Evolutionary conservation across 2,329 filamentous ascomycete species (phyloP).

Genomic region (Thyridium curvatum): DNA sequence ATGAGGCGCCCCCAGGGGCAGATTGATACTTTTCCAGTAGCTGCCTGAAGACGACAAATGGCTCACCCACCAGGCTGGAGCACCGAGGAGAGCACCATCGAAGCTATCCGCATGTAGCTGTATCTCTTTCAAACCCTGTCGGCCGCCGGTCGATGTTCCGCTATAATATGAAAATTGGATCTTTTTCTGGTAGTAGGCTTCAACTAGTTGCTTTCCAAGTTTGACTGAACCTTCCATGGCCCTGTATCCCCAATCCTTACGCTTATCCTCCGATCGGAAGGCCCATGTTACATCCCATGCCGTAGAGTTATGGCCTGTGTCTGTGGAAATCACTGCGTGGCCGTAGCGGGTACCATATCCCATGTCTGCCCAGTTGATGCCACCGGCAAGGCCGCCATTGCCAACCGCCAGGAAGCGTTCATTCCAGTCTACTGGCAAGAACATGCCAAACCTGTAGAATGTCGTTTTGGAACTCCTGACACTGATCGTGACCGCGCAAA

Average conservation of each 20-base stretch:
- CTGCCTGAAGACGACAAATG: constrained; percentile 26
- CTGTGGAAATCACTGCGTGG: constrained; percentile 35
- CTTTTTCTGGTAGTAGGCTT: constrained; percentile 37
- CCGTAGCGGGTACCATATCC: constrained; percentile 23
- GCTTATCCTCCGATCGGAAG: constrained; percentile 24
- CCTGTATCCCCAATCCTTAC: constrained; percentile 32
- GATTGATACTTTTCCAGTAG: constrained; percentile 18
- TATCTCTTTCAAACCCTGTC: constrained; percentile 49
- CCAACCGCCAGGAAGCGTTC: constrained; percentile 26
- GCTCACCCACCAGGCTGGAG: constrained; percentile 31
- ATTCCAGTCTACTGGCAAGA: constrained; percentile 29
- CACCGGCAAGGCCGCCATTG: constrained; percentile 29
- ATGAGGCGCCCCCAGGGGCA: constrained; percentile 29
- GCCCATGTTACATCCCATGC: constrained; percentile 28
- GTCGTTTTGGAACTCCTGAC: constrained; percentile 23
- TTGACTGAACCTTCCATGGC: constrained; percentile 43
- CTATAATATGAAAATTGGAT: constrained; percentile 46
- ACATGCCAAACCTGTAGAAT: constrained; percentile 28
- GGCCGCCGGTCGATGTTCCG: constrained; percentile 34
- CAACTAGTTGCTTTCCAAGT: constrained; percentile 39
- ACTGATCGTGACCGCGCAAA: constrained; percentile 29
- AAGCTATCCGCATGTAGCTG: constrained; percentile 49
- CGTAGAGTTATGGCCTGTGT: constrained; percentile 33
- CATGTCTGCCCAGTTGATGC: constrained; percentile 23
- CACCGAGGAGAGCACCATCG: constrained; percentile 48